Evolutionary conservation across 2,329 filamentous ascomycete species (phyloP).

Genomic region (Ciborinia camelliae): DNA sequence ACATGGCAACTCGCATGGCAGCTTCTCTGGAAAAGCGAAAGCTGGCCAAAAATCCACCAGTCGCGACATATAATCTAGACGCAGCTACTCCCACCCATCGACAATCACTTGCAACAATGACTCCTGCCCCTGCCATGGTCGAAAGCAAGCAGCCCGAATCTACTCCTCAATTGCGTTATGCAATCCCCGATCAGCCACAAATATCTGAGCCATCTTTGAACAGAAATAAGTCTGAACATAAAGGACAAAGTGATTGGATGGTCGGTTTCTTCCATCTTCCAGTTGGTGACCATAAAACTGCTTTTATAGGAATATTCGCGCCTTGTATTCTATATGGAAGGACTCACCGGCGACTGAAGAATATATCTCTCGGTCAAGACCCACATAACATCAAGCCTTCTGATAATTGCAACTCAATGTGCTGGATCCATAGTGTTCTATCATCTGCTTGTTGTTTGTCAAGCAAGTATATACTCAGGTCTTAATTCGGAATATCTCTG

Average conservation of each 20-base stretch:
- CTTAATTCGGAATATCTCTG: not conserved
- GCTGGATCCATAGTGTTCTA: slow-evolving; percentile 36
- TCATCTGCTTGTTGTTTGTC: slow-evolving; percentile 11
- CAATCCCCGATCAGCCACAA: slow-evolving; percentile 10
- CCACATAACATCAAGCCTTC: slow-evolving; percentile 40
- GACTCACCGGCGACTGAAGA: slow-evolving; percentile 43
- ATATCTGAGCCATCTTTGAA: slow-evolving; percentile 4
- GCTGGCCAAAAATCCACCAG: slow-evolving; percentile 9
- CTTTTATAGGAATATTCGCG: slow-evolving; percentile 28
- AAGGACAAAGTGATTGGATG: slow-evolving; percentile 34
- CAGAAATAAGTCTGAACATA: slow-evolving; percentile 13
- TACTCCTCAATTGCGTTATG: slow-evolving; percentile 2
- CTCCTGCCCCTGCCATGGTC: not conserved
- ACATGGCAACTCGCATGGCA: not conserved
- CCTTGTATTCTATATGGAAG: slow-evolving; percentile 45
- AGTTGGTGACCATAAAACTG: slow-evolving; percentile 37
- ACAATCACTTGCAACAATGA: slow-evolving; percentile 11
- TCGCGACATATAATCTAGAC: slow-evolving; percentile 11
- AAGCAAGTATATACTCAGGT: not conserved
- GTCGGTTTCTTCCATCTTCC: slow-evolving; percentile 41
- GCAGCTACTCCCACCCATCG: slow-evolving; percentile 13
- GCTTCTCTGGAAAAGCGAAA: not conserved
- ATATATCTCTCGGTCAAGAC: slow-evolving; percentile 40
- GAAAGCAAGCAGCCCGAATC: not conserved
- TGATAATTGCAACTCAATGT: slow-evolving; percentile 40